Base-by-base conservation (phyloP, 1,284 basidiomycete species). In the Microbotryomycetes sp. region DNA sequence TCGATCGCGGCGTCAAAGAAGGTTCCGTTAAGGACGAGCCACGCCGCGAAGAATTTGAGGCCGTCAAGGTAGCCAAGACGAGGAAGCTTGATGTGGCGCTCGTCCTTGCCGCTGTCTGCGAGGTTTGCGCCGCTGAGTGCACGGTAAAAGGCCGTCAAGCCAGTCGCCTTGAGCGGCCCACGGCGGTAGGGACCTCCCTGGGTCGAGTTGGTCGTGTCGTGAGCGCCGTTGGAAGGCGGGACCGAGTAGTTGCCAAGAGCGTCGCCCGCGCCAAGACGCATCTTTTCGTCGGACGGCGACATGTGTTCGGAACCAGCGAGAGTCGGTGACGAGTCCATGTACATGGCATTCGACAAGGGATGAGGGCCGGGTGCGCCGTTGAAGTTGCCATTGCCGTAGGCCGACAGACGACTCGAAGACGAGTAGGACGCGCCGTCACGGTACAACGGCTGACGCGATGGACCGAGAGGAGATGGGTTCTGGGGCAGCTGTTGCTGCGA, bases 11-110 rank as follows among this genome's bases (percentile, higher is more conserved):
- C 73, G 57, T 67, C 62, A 49, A 75, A 74, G 61, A 72, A 69
- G 27, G 73, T 74, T 30, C 71, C 73, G 65, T 75, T 75, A 56
- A 75, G 64, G 48, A 72, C 70, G 57, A 72, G 61, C 62, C 72
- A 66, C 11, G 73, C 73, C 30, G 71, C 71, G 54, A 74, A 57
- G 63, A 75, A 75, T 64, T 73, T 73, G 28, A 74, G 27, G 29
- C 71, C 73, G 60, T 75, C 73, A 41, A 75, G 61, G 68, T 74
- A 74, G 24, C 70, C 71, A 23, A 74, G 55, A 13, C 72, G 57
- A 15, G 68, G 66, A 11, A 67, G 54, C 61, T 69, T 69, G 61
- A 68, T 60, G 61, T 69, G 68, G 13, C 68, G 62, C 45, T 65
- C 66, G 61, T 69, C 68, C 59, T 66, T 68, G 54, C 66, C 66